A percentile compares a stretch with the other conserved stretches of the same genome.
These are phyloP conservation scores for Vigna unguiculata DNA, from an alignment of 306 rosid species.

Conservation along the genomic window DNA sequence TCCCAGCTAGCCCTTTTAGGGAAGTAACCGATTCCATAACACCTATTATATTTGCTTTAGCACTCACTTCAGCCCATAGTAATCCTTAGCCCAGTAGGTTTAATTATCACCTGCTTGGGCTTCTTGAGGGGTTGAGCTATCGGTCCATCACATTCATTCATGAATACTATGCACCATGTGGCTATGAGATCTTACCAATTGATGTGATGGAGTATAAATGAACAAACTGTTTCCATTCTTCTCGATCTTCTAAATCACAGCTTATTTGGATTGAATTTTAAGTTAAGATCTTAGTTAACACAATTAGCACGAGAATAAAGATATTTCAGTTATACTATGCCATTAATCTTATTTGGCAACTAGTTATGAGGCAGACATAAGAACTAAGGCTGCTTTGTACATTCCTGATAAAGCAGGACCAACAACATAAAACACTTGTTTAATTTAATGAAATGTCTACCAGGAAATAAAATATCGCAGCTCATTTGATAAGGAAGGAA, in stretches of 20 bases:
- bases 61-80: no score
- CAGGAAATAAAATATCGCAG: conserved; percentile 23
- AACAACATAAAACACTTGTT: not conserved
- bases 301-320: conserved; percentile 1
- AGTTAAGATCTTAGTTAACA: not conserved
- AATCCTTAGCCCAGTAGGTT: no score
- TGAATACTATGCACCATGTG: not conserved
- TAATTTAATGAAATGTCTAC: conserved; percentile 22
- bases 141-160: no score
- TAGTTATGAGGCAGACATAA: not conserved
- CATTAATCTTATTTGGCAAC: conserved; percentile 13
- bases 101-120: no score
- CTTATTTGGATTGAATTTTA: conserved; percentile 12
- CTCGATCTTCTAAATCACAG: conserved; percentile 4
- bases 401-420: conserved; percentile 38
- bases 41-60: no score
- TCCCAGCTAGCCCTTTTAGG: no score
- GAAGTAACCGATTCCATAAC: no score
- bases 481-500: conserved; percentile 23
- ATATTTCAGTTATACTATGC: conserved; percentile 3
- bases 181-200: conserved; percentile 10
- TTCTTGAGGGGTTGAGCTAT: no score
- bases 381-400: conserved; percentile 11
- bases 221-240: not conserved
- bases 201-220: conserved; percentile 12